Evolutionary conservation across 2,329 filamentous ascomycete species (phyloP).

Genomic region (Helotiales sp.): DNA sequence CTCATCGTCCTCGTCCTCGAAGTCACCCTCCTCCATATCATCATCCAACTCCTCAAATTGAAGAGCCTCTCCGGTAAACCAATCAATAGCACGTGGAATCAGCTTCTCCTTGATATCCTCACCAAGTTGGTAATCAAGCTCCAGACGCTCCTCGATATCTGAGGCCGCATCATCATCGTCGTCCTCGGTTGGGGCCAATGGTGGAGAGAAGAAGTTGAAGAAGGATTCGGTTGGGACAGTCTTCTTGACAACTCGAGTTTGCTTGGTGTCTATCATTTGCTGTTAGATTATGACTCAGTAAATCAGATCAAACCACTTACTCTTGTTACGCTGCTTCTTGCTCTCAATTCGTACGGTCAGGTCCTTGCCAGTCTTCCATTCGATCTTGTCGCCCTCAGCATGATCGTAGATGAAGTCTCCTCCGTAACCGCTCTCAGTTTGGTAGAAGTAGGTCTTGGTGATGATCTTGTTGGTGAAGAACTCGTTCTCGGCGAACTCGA

Average conservation of each 20-base stretch:
- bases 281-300: not conserved
- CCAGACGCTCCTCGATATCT: slow-evolving; percentile 96
- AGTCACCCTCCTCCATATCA: slow-evolving; percentile 80
- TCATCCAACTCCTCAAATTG: slow-evolving; percentile 93
- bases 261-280: slow-evolving; percentile 80
- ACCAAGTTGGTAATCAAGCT: slow-evolving; percentile 97
- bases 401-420: slow-evolving; percentile 99
- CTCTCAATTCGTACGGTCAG: slow-evolving; percentile 93
- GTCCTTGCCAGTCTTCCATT: slow-evolving; percentile 94
- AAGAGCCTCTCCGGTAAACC: slow-evolving; percentile 98
- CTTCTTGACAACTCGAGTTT: slow-evolving; percentile 98
- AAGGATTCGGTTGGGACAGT: slow-evolving; percentile 98
- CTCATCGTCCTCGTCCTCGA: slow-evolving; percentile 85
- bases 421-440: slow-evolving; percentile 97
- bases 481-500: slow-evolving; percentile 93
- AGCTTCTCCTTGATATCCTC: slow-evolving; percentile 99
- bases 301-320: slow-evolving; percentile 58
- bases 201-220: slow-evolving; percentile 91
- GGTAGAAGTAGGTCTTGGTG: slow-evolving; percentile 98
- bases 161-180: slow-evolving; percentile 76
- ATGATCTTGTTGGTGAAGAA: slow-evolving; percentile 98
- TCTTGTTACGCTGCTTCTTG: slow-evolving; percentile 99
- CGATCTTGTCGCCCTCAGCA: slow-evolving; percentile 96
- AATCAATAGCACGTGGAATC: slow-evolving; percentile 97
- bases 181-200: slow-evolving; percentile 77